Percentiles rank a stretch among this genome's conserved stretches.
Conservation (phyloP, 2,329 filamentous ascomycete species). For the Claviceps maximensis region DNA sequence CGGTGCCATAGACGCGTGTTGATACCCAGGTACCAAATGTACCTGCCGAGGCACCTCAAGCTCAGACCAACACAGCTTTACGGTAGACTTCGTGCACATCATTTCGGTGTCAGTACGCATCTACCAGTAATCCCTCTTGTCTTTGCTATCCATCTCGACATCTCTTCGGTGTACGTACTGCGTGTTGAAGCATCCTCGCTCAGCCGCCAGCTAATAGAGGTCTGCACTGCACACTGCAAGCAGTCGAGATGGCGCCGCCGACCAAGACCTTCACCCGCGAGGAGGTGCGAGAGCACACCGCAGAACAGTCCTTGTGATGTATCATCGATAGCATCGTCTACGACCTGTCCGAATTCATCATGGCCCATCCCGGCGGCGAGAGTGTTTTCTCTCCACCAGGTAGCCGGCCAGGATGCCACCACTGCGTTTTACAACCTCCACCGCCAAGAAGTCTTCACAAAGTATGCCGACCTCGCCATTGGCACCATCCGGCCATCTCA, state of each 20-base stretch:
- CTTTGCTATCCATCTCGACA: too few species aligned
- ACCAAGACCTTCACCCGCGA: conserved; percentile 42
- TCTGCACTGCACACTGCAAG: neutral
- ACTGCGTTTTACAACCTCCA: conserved; percentile 84
- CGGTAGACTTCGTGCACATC: too few species aligned
- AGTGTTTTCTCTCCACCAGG: conserved; percentile 65
- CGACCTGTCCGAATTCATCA: conserved; percentile 72
- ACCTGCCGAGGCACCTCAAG: too few species aligned
- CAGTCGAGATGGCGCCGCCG: conserved; percentile 22
- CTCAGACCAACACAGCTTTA: too few species aligned
- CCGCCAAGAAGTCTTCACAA: conserved; percentile 74
- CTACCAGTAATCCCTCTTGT: too few species aligned
- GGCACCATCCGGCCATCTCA: conserved; percentile 68
- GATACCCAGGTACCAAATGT: too few species aligned
- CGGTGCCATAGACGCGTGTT: too few species aligned
- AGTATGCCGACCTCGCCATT: conserved; percentile 63
- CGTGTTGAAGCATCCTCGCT: neutral
- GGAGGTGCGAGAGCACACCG: conserved; percentile 64
- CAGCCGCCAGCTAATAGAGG: neutral
- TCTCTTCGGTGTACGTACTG: too few species aligned
- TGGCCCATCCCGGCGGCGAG: conserved; percentile 73
- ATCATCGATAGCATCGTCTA: conserved; percentile 82
- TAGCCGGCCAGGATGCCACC: conserved; percentile 72
- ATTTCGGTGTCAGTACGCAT: too few species aligned
- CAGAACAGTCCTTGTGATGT: conserved; percentile 65